These are phyloP conservation scores for Rhodocollybia butyracea DNA, from an alignment of 768 basidiomycete species.

Conservation along the genomic window DNA sequence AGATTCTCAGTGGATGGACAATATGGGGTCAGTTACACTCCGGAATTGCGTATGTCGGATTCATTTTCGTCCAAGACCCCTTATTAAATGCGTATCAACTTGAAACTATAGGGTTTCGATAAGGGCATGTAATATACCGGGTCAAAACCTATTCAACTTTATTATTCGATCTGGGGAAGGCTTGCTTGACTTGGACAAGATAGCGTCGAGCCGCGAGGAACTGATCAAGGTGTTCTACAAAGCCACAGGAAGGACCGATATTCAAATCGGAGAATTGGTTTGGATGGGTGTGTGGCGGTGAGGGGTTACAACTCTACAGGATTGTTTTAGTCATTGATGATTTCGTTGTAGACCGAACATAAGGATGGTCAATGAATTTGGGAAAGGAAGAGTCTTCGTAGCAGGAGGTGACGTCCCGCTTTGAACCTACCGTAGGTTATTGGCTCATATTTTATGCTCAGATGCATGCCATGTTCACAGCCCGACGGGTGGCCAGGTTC, in stretches of 20 bases:
- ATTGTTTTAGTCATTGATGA: slow-evolving; percentile 1
- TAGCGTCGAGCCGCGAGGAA: slow-evolving; percentile 16
- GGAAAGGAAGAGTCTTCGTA: slow-evolving; percentile 41
- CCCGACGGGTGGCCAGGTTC: slow-evolving; percentile 39
- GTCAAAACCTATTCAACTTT: slow-evolving; percentile 3
- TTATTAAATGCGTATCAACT: no score
- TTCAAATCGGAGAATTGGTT: slow-evolving; percentile 26
- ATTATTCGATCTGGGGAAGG: neutral
- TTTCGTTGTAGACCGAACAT: slow-evolving; percentile 39
- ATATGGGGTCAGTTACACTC: slow-evolving; percentile 15
- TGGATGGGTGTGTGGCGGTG: slow-evolving; percentile 26
- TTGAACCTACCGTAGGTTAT: no score
- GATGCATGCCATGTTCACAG: slow-evolving; percentile 49
- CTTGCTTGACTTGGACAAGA: slow-evolving; percentile 7
- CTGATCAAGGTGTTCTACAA: slow-evolving; percentile 27
- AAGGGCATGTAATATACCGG: slow-evolving; percentile 5
- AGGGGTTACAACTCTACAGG: neutral
- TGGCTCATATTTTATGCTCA: slow-evolving; percentile 14
- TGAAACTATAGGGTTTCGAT: slow-evolving; percentile 3
- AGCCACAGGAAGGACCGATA: slow-evolving; percentile 21
- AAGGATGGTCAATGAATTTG: slow-evolving; percentile 42
- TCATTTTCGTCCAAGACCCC: neutral
- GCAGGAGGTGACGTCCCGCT: no score
- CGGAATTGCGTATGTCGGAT: slow-evolving; percentile 11
- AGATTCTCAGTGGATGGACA: slow-evolving; percentile 13